Evolutionary conservation across 2,329 filamentous ascomycete genomes (phyloP).

Genomic region (Colletotrichum echinochloae): DNA sequence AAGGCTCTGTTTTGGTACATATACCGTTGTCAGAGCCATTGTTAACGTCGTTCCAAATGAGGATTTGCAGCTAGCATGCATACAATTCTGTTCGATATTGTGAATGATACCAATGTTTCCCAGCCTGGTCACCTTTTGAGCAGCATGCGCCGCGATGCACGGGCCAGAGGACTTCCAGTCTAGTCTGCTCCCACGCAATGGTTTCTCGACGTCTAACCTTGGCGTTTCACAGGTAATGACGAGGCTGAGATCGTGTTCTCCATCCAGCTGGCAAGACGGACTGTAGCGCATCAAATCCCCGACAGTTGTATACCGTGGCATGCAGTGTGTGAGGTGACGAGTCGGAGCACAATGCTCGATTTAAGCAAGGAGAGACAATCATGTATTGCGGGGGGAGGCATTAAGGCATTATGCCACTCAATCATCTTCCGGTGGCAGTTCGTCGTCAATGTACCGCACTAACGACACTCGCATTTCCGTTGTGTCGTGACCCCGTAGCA

Average conservation of each 20-base stretch:
- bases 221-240: not conserved
- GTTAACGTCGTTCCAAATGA: not conserved
- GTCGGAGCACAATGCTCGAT: not conserved
- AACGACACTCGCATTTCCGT: slow-evolving; percentile 97
- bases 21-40: not conserved
- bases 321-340: no score
- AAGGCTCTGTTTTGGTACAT: not conserved
- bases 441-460: slow-evolving; percentile 95
- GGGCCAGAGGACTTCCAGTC: no score
- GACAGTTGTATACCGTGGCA: not conserved
- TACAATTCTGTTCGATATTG: not conserved
- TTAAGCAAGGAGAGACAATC: not conserved
- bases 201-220: not conserved
- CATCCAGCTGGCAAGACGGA: not conserved
- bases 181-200: not conserved
- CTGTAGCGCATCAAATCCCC: not conserved
- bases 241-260: not conserved
- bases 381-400: not conserved
- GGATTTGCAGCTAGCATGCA: not conserved
- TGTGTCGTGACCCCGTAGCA: slow-evolving; percentile 91
- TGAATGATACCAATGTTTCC: not conserved
- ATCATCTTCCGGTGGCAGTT: slow-evolving; percentile 96
- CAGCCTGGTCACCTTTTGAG: not conserved
- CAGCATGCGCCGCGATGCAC: not conserved
- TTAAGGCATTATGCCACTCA: slow-evolving; percentile 56